These are phyloP conservation scores for Claviceps fusiformis DNA, from an alignment of 2,329 filamentous ascomycete genomes.

Conservation along the genomic window DNA sequence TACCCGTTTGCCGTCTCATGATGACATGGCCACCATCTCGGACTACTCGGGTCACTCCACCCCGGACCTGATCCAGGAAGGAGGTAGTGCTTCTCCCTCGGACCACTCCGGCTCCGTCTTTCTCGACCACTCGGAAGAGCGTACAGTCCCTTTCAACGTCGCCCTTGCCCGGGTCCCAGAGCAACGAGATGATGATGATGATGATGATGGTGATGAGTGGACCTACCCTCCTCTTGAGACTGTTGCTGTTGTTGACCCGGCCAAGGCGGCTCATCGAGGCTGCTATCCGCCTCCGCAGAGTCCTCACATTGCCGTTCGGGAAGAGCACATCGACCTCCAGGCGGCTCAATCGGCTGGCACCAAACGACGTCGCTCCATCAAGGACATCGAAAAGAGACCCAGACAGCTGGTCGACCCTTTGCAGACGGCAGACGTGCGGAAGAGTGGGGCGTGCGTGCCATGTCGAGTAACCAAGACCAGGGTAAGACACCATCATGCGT, in stretches of 20 bases:
- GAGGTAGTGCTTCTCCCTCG: slow-evolving; percentile 26
- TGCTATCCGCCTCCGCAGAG: slow-evolving; percentile 16
- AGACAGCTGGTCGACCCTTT: slow-evolving; percentile 25
- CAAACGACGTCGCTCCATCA: slow-evolving; percentile 23
- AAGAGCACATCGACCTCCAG: slow-evolving; percentile 13
- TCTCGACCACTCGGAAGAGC: slow-evolving; percentile 18
- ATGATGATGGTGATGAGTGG: slow-evolving; percentile 26
- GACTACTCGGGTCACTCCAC: slow-evolving; percentile 25
- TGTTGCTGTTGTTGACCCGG: slow-evolving; percentile 9
- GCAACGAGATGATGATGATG: slow-evolving; percentile 24
- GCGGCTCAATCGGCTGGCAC: slow-evolving; percentile 15
- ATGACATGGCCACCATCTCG: slow-evolving; percentile 19
- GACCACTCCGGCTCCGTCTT: slow-evolving; percentile 24
- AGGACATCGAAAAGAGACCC: slow-evolving; percentile 21
- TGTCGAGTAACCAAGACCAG: slow-evolving; percentile 34
- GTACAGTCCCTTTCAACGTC: slow-evolving; percentile 15
- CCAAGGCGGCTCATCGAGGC: slow-evolving; percentile 17
- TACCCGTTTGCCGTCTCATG: slow-evolving; percentile 19
- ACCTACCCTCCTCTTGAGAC: slow-evolving; percentile 24
- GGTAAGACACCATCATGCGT: slow-evolving; percentile 23
- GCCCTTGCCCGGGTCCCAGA: slow-evolving; percentile 22
- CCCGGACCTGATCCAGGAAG: slow-evolving; percentile 23
- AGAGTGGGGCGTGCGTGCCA: slow-evolving; percentile 32
- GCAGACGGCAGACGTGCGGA: slow-evolving; percentile 35
- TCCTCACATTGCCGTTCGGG: slow-evolving; percentile 17